A percentile compares a stretch with the other conserved stretches of the same genome.
Conservation (phyloP, 768 basidiomycete species). For the Trametes villosa region DNA sequence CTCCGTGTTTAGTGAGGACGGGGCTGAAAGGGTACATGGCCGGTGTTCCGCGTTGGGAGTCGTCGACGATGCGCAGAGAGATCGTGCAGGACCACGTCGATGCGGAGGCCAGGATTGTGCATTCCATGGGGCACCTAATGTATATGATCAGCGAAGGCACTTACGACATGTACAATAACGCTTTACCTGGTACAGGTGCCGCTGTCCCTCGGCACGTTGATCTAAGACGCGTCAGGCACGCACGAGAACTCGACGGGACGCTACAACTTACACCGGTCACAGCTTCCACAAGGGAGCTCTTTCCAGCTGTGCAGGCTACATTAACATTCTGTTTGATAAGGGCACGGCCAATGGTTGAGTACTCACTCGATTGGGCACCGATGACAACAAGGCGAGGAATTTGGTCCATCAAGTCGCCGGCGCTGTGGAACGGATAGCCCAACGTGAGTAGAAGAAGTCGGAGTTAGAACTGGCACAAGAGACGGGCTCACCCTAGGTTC, state of each 20-base stretch:
- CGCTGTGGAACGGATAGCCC: no score
- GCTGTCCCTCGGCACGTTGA: slow-evolving; percentile 63
- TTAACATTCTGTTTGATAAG: not conserved
- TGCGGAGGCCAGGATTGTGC: slow-evolving; percentile 5
- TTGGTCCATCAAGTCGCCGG: slow-evolving; percentile 40
- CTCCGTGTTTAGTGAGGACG: slow-evolving; percentile 33
- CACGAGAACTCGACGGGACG: not conserved
- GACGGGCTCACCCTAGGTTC: not conserved
- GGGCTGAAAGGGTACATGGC: slow-evolving; percentile 35
- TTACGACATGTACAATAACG: not conserved
- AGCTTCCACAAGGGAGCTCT: slow-evolving; percentile 63
- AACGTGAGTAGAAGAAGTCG: not conserved
- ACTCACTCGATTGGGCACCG: slow-evolving; percentile 57
- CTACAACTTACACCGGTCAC: slow-evolving; percentile 52
- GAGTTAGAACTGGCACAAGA: no score
- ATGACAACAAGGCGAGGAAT: slow-evolving; percentile 60
- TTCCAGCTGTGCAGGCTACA: slow-evolving; percentile 47
- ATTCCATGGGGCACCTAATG: slow-evolving; percentile 29
- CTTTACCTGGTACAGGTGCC: slow-evolving; percentile 60
- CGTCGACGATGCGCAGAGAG: slow-evolving; percentile 18
- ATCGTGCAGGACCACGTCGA: slow-evolving; percentile 36
- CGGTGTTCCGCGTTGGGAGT: no score
- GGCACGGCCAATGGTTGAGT: not conserved
- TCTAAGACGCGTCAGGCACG: slow-evolving; percentile 38
- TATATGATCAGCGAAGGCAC: not conserved